A percentile compares a stretch with the other conserved stretches of the same genome.
Evolutionary conservation across 805 yeast genomes (phyloP).

Genomic region (Vanderwaltozyma tropicalis): DNA sequence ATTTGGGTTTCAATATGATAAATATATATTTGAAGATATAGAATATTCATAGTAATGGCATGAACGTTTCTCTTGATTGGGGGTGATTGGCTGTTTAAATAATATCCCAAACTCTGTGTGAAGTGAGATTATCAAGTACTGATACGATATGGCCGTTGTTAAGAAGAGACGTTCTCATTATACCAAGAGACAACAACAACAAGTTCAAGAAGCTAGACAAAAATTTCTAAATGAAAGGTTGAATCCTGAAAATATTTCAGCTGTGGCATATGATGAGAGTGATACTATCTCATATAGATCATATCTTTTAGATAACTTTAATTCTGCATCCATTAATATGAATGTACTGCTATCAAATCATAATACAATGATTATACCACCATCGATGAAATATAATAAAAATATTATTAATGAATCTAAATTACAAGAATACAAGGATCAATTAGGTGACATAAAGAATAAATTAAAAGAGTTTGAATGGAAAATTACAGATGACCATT

Average conservation of each 20-base stretch:
- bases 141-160: slow-evolving; percentile 22
- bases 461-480: neutral
- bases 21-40: too few species aligned
- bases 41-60: too few species aligned
- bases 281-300: slow-evolving; percentile 26
- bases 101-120: too few species aligned
- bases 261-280: slow-evolving; percentile 26
- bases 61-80: too few species aligned
- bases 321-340: neutral
- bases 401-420: neutral
- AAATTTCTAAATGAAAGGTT: slow-evolving; percentile 16
- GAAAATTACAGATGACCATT: neutral
- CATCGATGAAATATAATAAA: slow-evolving; percentile 1
- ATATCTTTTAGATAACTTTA: slow-evolving; percentile 17
- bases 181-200: slow-evolving; percentile 15
- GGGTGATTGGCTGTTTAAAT: too few species aligned
- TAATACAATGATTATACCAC: neutral
- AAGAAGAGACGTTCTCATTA: slow-evolving; percentile 20
- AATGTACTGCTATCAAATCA: neutral
- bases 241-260: slow-evolving; percentile 20
- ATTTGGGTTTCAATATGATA: too few species aligned
- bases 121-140: neutral
- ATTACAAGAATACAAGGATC: neutral
- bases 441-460: neutral
- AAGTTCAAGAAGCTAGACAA: slow-evolving; percentile 11